Conservation (phyloP, 352 stramenopile genomes). For the Elongisporangium undulatum region DNA sequence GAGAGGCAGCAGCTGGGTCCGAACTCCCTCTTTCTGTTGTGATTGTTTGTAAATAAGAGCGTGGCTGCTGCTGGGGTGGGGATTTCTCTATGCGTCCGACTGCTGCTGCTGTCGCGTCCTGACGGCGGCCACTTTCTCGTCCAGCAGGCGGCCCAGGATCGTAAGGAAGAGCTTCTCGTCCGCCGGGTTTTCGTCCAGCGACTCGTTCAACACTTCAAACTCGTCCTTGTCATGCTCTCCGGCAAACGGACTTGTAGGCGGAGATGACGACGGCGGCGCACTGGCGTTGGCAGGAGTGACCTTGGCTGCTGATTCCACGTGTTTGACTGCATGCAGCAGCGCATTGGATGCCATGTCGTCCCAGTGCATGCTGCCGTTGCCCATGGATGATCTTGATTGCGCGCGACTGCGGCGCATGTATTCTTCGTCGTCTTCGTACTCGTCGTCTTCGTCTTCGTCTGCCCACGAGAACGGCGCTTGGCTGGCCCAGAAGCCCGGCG, state of each 20-base stretch:
- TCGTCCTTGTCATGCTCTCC: slow-evolving; percentile 62
- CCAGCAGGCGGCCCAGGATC: slow-evolving; percentile 58
- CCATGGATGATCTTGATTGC: slow-evolving; percentile 1
- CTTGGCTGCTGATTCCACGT: slow-evolving; percentile 4
- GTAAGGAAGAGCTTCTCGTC: slow-evolving; percentile 75
- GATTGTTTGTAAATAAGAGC: slow-evolving; percentile 2
- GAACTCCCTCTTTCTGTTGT: not conserved
- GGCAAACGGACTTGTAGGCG: slow-evolving; percentile 18
- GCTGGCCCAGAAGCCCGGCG: slow-evolving; percentile 75
- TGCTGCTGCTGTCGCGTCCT: slow-evolving; percentile 20
- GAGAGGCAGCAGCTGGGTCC: not conserved
- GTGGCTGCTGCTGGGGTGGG: slow-evolving; percentile 4
- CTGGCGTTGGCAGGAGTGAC: not conserved
- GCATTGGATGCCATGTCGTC: slow-evolving; percentile 56
- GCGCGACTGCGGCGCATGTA: slow-evolving; percentile 5
- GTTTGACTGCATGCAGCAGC: slow-evolving; percentile 37
- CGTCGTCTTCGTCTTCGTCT: slow-evolving; percentile 51
- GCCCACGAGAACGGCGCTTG: slow-evolving; percentile 59
- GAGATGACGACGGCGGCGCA: not conserved
- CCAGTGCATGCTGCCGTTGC: slow-evolving; percentile 32
- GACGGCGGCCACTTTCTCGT: slow-evolving; percentile 51
- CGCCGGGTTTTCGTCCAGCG: slow-evolving; percentile 47
- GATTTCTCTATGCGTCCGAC: slow-evolving; percentile 1
- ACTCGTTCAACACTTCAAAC: slow-evolving; percentile 67
- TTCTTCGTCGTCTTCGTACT: slow-evolving; percentile 18